Evolutionary conservation across 495 filamentous ascomycete species (phyloP), one percentile per base, ranked within the genome.

Genomic region (Pseudoneurospora amorphoporcata): DNA sequence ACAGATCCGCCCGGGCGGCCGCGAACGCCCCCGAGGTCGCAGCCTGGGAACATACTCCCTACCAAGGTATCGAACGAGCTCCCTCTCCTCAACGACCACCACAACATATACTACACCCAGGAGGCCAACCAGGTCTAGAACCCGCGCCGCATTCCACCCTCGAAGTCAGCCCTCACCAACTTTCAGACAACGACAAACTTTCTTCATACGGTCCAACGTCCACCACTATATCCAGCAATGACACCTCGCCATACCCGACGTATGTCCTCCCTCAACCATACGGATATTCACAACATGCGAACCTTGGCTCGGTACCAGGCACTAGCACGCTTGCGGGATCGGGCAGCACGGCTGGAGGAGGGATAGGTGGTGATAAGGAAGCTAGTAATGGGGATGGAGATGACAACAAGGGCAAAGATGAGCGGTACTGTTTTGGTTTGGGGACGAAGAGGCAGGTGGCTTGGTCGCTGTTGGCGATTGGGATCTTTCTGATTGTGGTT

Each of bases 401-500:
- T 61, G 23, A 35, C 7, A 61, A 53, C 3, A 61, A 53, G 9
- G 47, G 19, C 10, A 53, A 61, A 35, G 17, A 4, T 16, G 35
- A 35, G 29, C 23, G 53, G 6, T 61, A 35, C 29, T 61, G 53
- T 17, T 61, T 35, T 61, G 53, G 53, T 0, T 14, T 35, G 29
- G 53, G 53, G 29, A 61, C 53, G 0, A 77, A 75, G 72, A 69
- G 75, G 42, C 74, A 73, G 8, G 43, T n/a, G 0, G 79, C 79
- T 69, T 77, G 75, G 68, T 43, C 75, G 17, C 68, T 77, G 3
- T 12, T 79, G 12, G 76, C 74, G 4, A 53, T 82, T 8, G 75
- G 71, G 0, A 16, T 75, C 2, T 78, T 82, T 19, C 16, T 79
- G 8, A 40, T 74, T 3, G 80, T 82, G 2, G 73, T 78, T 39